phyloP scores from a whole-genome alignment of 2,329 filamentous ascomycete genomes.

The Mycosphaerella sp. region DNA sequence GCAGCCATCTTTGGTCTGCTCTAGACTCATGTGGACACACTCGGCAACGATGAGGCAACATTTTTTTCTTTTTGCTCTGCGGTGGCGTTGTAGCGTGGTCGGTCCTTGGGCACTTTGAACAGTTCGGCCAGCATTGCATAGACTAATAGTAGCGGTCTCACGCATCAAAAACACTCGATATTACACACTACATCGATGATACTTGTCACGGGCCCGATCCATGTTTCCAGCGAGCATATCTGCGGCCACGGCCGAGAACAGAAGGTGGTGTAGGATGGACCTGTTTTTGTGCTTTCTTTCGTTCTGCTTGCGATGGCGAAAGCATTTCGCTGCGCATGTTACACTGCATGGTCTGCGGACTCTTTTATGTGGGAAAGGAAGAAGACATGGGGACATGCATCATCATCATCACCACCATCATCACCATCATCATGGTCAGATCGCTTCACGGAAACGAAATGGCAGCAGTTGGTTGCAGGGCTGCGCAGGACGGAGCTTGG shows the following conservation, averaged over 20 bases:
- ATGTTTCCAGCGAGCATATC: conserved; percentile 16
- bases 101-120: conserved; percentile 20
- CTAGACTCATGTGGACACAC: conserved; percentile 28
- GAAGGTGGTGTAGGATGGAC: conserved; percentile 9
- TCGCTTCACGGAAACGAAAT: conserved; percentile 1
- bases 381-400: neutral
- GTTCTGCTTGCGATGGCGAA: conserved; percentile 1
- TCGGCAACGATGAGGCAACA: conserved; percentile 12
- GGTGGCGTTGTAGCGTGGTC: conserved; percentile 18
- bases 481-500: conserved; percentile 6
- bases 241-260: conserved; percentile 12
- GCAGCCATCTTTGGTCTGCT: conserved; percentile 44
- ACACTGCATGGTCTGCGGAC: neutral
- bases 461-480: conserved; percentile 13
- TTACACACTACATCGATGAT: conserved; percentile 3
- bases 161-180: conserved; percentile 17
- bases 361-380: conserved; percentile 4
- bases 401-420: too few species aligned
- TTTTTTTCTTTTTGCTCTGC: conserved; percentile 21
- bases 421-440: too few species aligned
- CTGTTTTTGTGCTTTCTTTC: neutral
- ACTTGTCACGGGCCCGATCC: conserved; percentile 19
- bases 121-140: conserved; percentile 26
- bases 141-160: conserved; percentile 33
- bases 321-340: neutral